Evolutionary conservation across 2,329 filamentous ascomycete genomes (phyloP).

Genomic region (Aureobasidium namibiae): DNA sequence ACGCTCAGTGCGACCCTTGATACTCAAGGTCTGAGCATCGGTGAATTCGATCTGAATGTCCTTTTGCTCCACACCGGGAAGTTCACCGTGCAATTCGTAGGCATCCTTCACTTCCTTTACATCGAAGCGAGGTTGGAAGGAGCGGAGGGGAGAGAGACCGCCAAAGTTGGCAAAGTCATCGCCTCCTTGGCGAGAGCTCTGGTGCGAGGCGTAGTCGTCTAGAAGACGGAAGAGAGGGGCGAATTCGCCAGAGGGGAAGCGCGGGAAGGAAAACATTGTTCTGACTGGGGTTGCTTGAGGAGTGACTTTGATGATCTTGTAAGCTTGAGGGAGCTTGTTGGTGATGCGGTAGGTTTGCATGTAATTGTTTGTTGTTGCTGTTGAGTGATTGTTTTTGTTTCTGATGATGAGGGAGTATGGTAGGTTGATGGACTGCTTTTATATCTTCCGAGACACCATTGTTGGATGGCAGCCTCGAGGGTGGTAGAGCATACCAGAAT

Average conservation of each 20-base stretch:
- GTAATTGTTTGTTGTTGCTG: slow-evolving; percentile 13
- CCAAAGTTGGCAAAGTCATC: slow-evolving; percentile 7
- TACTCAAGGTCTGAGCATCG: slow-evolving; percentile 62
- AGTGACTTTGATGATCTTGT: slow-evolving; percentile 20
- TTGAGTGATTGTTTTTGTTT: slow-evolving; percentile 18
- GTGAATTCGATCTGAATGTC: slow-evolving; percentile 71
- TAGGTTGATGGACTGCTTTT: not conserved
- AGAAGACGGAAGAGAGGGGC: slow-evolving; percentile 38
- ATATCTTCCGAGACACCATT: not conserved
- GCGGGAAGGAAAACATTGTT: slow-evolving; percentile 29
- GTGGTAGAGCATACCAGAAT: slow-evolving; percentile 3
- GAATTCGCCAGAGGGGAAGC: slow-evolving; percentile 28
- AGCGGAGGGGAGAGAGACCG: slow-evolving; percentile 29
- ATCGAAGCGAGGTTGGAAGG: slow-evolving; percentile 72
- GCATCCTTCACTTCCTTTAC: slow-evolving; percentile 58
- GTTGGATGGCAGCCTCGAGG: not conserved
- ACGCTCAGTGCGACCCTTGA: slow-evolving; percentile 63
- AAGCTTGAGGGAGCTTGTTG: slow-evolving; percentile 24
- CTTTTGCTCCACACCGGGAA: slow-evolving; percentile 67
- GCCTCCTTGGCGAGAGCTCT: slow-evolving; percentile 21
- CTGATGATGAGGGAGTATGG: slow-evolving; percentile 17
- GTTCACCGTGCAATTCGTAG: slow-evolving; percentile 74
- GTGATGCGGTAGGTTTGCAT: slow-evolving; percentile 22
- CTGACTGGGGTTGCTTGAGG: slow-evolving; percentile 19
- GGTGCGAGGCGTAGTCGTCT: slow-evolving; percentile 37